Evolutionary conservation across 768 basidiomycete species (phyloP).

Genomic region (Fibroporia radiculosa): DNA sequence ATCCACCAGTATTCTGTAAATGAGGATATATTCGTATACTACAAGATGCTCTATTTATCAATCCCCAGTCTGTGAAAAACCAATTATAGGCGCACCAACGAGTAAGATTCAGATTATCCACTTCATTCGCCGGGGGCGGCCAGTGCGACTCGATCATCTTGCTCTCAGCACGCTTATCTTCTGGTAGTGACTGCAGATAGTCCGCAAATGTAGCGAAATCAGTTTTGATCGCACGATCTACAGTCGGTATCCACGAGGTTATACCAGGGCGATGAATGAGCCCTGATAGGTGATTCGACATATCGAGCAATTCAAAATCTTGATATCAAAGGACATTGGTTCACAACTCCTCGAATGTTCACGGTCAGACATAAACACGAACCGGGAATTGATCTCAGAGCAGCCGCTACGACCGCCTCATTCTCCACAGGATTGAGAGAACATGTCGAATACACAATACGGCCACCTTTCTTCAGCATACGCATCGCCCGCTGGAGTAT

Average conservation of each 20-base stretch:
- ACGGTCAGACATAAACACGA: conserved; percentile 12
- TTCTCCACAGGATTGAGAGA: conserved; percentile 97
- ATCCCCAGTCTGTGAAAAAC: conserved; percentile 26
- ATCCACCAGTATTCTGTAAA: conserved; percentile 93
- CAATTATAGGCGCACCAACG: too few relatives aligned
- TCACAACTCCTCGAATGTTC: neutral
- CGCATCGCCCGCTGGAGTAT: conserved; percentile 92
- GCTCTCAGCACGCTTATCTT: conserved; percentile 39
- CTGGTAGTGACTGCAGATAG: conserved; percentile 43
- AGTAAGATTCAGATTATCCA: conserved; percentile 49
- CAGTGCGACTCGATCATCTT: conserved; percentile 72
- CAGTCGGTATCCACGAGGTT: conserved; percentile 69
- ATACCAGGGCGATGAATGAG: conserved; percentile 73
- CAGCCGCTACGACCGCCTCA: conserved; percentile 89
- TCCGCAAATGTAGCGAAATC: conserved; percentile 55
- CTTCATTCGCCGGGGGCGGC: conserved; percentile 62
- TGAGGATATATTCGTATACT: conserved; percentile 93
- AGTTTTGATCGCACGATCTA: conserved; percentile 42
- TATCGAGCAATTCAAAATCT: conserved; percentile 79
- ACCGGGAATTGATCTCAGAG: conserved; percentile 68
- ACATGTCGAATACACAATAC: conserved; percentile 96
- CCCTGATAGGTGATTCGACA: conserved; percentile 61
- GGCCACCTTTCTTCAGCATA: conserved; percentile 76
- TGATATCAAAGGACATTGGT: neutral
- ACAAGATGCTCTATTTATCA: neutral